Percentiles rank a stretch among this genome's conserved stretches.
Evolutionary conservation across 768 basidiomycete species (phyloP).

Genomic region (Mycena crocata): DNA sequence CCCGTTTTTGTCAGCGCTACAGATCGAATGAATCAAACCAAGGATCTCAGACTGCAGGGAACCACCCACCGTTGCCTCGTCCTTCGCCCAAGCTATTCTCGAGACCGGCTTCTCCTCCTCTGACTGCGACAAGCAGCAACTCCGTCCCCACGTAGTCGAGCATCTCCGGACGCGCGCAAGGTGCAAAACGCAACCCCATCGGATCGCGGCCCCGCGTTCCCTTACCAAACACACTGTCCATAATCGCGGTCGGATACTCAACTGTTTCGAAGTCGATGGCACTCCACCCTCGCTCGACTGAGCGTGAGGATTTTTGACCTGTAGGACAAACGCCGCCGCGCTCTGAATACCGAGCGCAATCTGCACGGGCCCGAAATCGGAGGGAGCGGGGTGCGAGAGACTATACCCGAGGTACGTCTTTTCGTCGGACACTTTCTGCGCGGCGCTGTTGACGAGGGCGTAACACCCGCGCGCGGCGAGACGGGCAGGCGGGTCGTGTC

Average conservation of each 20-base stretch:
- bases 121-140: slow-evolving; percentile 64
- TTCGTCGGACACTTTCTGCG: slow-evolving; percentile 55
- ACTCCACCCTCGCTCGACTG: slow-evolving; percentile 47
- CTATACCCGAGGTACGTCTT: slow-evolving; percentile 70
- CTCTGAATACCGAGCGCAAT: slow-evolving; percentile 62
- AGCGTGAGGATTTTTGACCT: slow-evolving; percentile 71
- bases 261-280: slow-evolving; percentile 49
- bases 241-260: slow-evolving; percentile 59
- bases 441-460: slow-evolving; percentile 64
- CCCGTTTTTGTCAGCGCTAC: slow-evolving; percentile 28
- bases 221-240: slow-evolving; percentile 62
- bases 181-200: slow-evolving; percentile 63
- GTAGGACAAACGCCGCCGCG: slow-evolving; percentile 66
- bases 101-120: slow-evolving; percentile 58
- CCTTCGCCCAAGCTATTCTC: slow-evolving; percentile 64
- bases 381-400: slow-evolving; percentile 62
- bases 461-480: slow-evolving; percentile 72
- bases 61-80: slow-evolving; percentile 59
- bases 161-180: slow-evolving; percentile 61
- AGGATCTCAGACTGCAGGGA: not conserved
- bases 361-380: slow-evolving; percentile 65
- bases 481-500: slow-evolving; percentile 64
- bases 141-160: slow-evolving; percentile 68
- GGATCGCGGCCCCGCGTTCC: slow-evolving; percentile 55
- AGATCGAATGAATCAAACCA: not conserved